Evolutionary conservation across 139 green algal genomes (phyloP).

Genomic region (Picochlorum sp.): DNA sequence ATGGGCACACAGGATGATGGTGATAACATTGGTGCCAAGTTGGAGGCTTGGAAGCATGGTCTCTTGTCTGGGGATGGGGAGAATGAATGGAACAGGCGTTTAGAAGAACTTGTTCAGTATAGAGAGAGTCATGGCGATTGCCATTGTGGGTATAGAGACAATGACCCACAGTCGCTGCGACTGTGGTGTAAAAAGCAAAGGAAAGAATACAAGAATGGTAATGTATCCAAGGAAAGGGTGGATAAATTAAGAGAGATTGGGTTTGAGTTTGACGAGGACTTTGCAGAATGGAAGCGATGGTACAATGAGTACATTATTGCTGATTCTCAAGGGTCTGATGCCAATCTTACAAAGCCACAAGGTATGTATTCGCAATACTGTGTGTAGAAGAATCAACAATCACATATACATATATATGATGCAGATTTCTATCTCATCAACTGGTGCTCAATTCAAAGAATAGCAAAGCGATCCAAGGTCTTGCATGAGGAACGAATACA

Average conservation of each 20-base stretch:
- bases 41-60: conserved; percentile 52
- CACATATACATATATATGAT: neutral
- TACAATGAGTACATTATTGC: conserved; percentile 36
- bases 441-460: conserved; percentile 58
- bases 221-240: conserved; percentile 9
- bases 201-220: conserved; percentile 10
- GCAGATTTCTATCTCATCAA: conserved; percentile 53
- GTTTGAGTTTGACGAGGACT: conserved; percentile 57
- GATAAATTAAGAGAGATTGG: conserved; percentile 19
- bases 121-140: conserved; percentile 42
- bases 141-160: conserved; percentile 45
- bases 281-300: conserved; percentile 65
- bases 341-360: neutral
- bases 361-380: neutral
- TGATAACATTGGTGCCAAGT: conserved; percentile 13
- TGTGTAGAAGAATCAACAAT: no score
- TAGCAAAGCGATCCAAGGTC: conserved; percentile 40
- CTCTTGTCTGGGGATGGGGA: conserved; percentile 36
- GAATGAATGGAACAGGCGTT: conserved; percentile 40
- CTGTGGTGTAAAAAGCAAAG: conserved; percentile 58
- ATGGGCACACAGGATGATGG: conserved; percentile 1
- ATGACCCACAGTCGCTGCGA: conserved; percentile 43
- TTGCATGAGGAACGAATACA: conserved; percentile 28
- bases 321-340: no score
- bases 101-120: conserved; percentile 44